A percentile compares a stretch with the other conserved stretches of the same genome.
These are phyloP conservation scores for Agaricus blazei DNA, from an alignment of 768 basidiomycete species.

Conservation along the genomic window DNA sequence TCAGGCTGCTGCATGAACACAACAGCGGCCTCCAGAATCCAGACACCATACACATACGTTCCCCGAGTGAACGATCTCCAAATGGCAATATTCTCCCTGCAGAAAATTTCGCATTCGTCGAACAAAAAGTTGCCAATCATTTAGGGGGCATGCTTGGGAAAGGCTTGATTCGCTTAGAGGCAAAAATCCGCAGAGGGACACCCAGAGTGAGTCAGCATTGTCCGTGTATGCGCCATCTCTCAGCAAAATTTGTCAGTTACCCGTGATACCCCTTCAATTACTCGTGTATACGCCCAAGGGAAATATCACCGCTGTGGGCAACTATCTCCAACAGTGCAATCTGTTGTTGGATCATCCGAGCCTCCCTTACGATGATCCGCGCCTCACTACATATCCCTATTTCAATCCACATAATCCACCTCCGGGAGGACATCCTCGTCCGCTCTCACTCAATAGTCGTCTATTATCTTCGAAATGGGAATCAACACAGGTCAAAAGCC, in stretches of 20 bases:
- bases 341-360: constrained; percentile 80
- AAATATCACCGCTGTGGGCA: constrained; percentile 79
- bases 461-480: constrained; percentile 47
- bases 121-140: constrained; percentile 76
- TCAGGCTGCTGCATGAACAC: constrained; percentile 69
- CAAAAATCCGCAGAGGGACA: constrained; percentile 62
- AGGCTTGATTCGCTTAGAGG: constrained; percentile 77
- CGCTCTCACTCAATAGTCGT: constrained; percentile 34
- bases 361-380: constrained; percentile 57
- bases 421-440: constrained; percentile 53
- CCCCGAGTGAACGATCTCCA: constrained; percentile 46
- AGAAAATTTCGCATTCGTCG: constrained; percentile 78
- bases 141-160: constrained; percentile 83
- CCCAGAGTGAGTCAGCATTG: constrained; percentile 45
- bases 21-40: constrained; percentile 44
- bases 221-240: background rate
- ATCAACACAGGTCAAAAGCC: constrained; percentile 62
- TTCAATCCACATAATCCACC: constrained; percentile 88
- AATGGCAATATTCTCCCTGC: constrained; percentile 52
- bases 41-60: constrained; percentile 77
- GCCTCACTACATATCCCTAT: constrained; percentile 63
- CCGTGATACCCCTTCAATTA: constrained; percentile 78
- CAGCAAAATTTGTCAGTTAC: constrained; percentile 43
- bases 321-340: constrained; percentile 61
- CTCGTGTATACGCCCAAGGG: constrained; percentile 93